These are phyloP conservation scores for Pochonia chlamydosporia DNA, from an alignment of 2,329 filamentous ascomycete genomes.

Conservation along the genomic window DNA sequence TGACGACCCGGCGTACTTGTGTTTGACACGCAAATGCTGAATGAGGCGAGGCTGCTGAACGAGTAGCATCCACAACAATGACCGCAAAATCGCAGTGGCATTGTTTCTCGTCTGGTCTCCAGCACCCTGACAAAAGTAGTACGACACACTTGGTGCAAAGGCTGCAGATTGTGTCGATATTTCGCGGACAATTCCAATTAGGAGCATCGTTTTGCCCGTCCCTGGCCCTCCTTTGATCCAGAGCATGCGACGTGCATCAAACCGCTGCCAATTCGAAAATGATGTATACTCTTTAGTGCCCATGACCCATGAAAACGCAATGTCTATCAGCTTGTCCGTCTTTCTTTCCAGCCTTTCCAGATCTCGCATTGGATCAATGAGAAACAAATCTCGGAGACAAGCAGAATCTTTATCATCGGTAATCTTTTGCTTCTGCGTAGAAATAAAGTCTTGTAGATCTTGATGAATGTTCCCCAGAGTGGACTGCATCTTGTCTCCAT, in stretches of 20 bases:
- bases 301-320: conserved; percentile 11
- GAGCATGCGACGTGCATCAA: conserved; percentile 17
- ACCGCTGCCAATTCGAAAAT: conserved; percentile 22
- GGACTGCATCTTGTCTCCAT: conserved; percentile 10
- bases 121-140: conserved; percentile 37
- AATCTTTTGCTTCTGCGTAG: conserved; percentile 9
- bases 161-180: conserved; percentile 10
- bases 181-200: conserved; percentile 23
- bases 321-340: conserved; percentile 10
- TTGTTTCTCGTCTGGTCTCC: conserved; percentile 24
- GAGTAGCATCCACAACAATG: conserved; percentile 33
- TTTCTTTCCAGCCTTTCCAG: conserved; percentile 11
- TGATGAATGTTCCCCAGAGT: conserved; percentile 10
- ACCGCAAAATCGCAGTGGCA: conserved; percentile 28
- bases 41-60: conserved; percentile 22
- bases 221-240: conserved; percentile 30
- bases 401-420: conserved; percentile 11
- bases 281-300: conserved; percentile 6
- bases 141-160: conserved; percentile 13
- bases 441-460: conserved; percentile 12
- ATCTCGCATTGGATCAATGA: conserved; percentile 10
- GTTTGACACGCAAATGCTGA: conserved; percentile 28
- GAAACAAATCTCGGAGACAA: conserved; percentile 11
- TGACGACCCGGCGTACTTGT: conserved; percentile 22
- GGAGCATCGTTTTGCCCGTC: conserved; percentile 32